phyloP scores from a whole-genome alignment of 2,329 filamentous ascomycete species.

The Pseudocercospora pini-densiflorae region DNA sequence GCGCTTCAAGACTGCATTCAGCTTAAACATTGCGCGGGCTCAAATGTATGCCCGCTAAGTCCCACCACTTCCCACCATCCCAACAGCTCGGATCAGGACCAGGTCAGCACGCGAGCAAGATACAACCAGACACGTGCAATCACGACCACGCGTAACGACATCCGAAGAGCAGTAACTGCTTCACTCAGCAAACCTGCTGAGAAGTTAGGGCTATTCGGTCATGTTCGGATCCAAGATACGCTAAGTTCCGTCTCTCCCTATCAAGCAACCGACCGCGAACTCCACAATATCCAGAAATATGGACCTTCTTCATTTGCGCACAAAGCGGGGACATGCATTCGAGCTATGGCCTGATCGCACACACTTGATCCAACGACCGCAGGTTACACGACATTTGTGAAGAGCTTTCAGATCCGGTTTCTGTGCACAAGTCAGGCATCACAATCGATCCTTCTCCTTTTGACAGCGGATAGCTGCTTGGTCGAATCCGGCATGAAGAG shows the following conservation, averaged over 20 bases:
- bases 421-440: background rate
- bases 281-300: background rate
- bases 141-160: background rate
- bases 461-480: constrained; percentile 7
- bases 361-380: constrained; percentile 1
- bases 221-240: background rate
- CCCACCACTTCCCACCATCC: background rate
- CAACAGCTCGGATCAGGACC: background rate
- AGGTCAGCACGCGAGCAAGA: background rate
- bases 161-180: background rate
- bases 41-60: background rate
- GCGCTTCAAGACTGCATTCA: background rate
- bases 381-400: background rate
- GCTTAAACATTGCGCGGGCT: background rate
- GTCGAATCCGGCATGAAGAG: background rate
- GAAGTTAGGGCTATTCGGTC: background rate
- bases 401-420: background rate
- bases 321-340: background rate
- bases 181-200: too few relatives aligned
- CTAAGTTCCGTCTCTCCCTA: background rate
- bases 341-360: background rate
- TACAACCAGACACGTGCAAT: background rate
- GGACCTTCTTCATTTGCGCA: background rate
- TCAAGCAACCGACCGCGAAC: background rate
- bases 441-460: background rate